Base-by-base conservation (phyloP, 129 eudicot genomes). In the Pulicaria dysenterica region DNA sequence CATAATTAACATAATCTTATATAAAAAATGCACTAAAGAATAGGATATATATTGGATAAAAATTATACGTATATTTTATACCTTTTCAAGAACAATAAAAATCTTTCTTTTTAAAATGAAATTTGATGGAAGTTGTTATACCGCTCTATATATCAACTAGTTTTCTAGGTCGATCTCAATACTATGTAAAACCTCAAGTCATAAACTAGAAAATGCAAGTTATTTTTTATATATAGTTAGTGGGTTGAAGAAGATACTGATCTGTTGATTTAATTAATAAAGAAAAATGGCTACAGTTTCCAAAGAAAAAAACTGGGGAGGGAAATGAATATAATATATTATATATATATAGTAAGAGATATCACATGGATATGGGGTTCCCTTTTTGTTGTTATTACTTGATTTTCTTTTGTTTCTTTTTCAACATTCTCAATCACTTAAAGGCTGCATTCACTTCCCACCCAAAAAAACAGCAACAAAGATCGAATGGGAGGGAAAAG, bases 271-370 rank as follows among this genome's bases (percentile, higher is more conserved):
- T 4, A 8, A 13, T 42, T 57, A 55, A 31, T 8, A 38, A 19
- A 57, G 50, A 67, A 79, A 86, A 80, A 70, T 84, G 96, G 88
- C 88, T 79, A 86, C 88, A 78, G 84, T 89, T 82, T 79, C 91
- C 92, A 79, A 86, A 80, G 80, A 64, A 70, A 74, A 82, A 78
- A 68, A 15, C 60, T 66, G 13, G 47, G 37, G 39, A 16, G 47
- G 37, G 39, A 56, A 59, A 55, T 49, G n/a, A 24, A 24, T 24
- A 24, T 24, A 0, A 24, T 24, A 24, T 24, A 2, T 24, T 24
- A 24, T 24, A 45, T 24, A 73, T 43, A 53, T 13, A 51, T 16
- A 69, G 77, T 63, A 64, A 72, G 74, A 68, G 79, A 77, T 73
- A 67, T 81, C 65, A 64, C 19, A 74, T 57, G 78, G 89, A 84